Percentiles rank a stretch among this genome's conserved stretches.
Evolutionary conservation across 1,284 basidiomycete species (phyloP).

Genomic region (Athelia sp.): DNA sequence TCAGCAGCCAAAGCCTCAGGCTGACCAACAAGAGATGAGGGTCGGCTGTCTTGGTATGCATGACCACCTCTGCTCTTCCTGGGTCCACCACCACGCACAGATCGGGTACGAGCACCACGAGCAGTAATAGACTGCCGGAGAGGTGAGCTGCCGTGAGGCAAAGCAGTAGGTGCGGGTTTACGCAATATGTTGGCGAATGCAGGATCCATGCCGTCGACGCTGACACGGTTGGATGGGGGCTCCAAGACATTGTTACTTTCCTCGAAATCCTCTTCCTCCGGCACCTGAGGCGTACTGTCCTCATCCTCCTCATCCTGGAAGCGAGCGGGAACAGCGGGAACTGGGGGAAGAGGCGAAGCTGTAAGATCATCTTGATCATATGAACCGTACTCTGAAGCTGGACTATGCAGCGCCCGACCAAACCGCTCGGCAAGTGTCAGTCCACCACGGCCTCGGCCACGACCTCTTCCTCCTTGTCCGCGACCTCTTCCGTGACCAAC

Average conservation of each 20-base stretch:
- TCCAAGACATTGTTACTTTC: slow-evolving; percentile 33
- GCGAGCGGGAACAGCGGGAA: slow-evolving; percentile 40
- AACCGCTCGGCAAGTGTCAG: slow-evolving; percentile 61
- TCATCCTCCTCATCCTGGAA: slow-evolving; percentile 38
- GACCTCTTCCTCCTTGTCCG: slow-evolving; percentile 26
- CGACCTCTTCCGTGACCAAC: slow-evolving; percentile 19
- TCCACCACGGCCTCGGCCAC: slow-evolving; percentile 44
- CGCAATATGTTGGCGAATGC: slow-evolving; percentile 72
- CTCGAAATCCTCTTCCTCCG: slow-evolving; percentile 32
- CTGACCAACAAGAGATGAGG: slow-evolving; percentile 60
- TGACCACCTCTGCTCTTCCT: slow-evolving; percentile 56
- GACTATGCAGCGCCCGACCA: slow-evolving; percentile 49
- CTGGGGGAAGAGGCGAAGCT: slow-evolving; percentile 44
- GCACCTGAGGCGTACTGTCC: slow-evolving; percentile 32
- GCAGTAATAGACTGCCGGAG: slow-evolving; percentile 50
- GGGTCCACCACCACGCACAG: slow-evolving; percentile 42
- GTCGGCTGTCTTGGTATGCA: slow-evolving; percentile 60
- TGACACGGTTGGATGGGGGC: slow-evolving; percentile 49
- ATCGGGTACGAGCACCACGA: slow-evolving; percentile 16
- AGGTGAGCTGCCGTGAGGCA: slow-evolving; percentile 46
- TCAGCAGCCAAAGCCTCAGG: slow-evolving; percentile 67
- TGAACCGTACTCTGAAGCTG: slow-evolving; percentile 43
- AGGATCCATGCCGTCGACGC: slow-evolving; percentile 82
- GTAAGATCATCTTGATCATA: slow-evolving; percentile 36
- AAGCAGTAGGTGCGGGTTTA: slow-evolving; percentile 49